Conservation (phyloP, 1,139 yeast species). For the Yamadazyma triangularis region DNA sequence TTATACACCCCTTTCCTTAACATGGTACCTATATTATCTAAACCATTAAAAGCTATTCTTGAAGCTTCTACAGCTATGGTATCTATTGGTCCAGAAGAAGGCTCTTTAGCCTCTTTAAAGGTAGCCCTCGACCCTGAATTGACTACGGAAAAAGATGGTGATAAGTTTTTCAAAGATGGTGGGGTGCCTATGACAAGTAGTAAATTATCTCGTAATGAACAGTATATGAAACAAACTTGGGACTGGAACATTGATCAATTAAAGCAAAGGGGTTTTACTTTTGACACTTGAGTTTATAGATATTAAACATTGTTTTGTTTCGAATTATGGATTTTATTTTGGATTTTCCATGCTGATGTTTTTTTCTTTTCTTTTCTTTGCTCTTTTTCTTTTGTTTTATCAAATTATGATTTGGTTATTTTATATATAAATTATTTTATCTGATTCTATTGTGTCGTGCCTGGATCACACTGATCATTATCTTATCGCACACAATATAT, state of each 20-base stretch:
- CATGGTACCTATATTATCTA: not conserved
- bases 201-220: conserved; percentile 18
- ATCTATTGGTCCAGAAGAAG: conserved; percentile 33
- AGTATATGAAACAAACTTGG: conserved; percentile 26
- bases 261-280: conserved; percentile 17
- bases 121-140: conserved; percentile 30
- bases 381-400: no score
- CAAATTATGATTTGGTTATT: no score
- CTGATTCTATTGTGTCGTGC: not conserved
- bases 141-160: conserved; percentile 23
- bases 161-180: conserved; percentile 31
- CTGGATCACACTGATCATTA: not conserved
- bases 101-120: conserved; percentile 29
- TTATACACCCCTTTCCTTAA: conserved; percentile 19
- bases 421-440: no score
- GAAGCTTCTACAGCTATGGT: conserved; percentile 11
- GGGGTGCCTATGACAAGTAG: conserved; percentile 26
- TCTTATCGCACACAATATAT: not conserved
- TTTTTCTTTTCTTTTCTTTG: no score
- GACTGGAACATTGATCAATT: conserved; percentile 24
- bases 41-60: conserved; percentile 11
- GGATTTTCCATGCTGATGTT: no score
- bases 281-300: conserved; percentile 4
- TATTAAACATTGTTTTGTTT: no score
- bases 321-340: no score